Evolutionary conservation across 768 basidiomycete species (phyloP).

Genomic region (Podaxis sp.): DNA sequence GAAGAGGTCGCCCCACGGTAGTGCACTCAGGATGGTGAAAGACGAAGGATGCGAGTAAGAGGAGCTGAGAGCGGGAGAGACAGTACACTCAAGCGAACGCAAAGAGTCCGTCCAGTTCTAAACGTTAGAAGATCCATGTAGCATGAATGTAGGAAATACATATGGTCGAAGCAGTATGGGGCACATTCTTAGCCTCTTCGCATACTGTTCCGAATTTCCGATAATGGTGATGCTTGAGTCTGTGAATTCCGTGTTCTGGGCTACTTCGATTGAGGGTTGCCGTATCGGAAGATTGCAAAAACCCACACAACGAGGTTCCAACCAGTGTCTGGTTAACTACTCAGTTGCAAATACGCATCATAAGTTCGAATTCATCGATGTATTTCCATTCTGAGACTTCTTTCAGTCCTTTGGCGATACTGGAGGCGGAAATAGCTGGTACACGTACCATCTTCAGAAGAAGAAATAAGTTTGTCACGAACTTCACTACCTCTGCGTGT

Average conservation of each 20-base stretch:
- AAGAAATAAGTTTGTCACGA: background rate
- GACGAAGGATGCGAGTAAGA: too few species aligned
- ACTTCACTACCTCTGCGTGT: background rate
- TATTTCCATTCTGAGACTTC: conserved; percentile 20
- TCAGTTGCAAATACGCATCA: conserved; percentile 2
- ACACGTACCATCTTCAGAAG: conserved; percentile 8
- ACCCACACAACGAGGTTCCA: conserved; percentile 11
- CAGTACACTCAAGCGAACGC: background rate
- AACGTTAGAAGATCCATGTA: background rate
- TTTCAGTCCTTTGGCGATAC: background rate
- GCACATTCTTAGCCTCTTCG: background rate
- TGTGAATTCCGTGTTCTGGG: conserved; percentile 1
- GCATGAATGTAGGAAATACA: background rate
- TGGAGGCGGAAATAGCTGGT: background rate
- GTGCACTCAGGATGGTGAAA: conserved; percentile 29
- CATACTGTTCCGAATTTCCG: background rate
- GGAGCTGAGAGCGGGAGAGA: too few species aligned
- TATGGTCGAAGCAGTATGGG: conserved; percentile 6
- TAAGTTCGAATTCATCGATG: conserved; percentile 14
- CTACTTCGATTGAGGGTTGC: background rate
- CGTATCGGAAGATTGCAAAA: background rate
- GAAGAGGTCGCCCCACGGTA: conserved; percentile 22
- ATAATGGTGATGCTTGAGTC: background rate
- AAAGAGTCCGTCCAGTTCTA: background rate
- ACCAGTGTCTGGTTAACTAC: conserved; percentile 16